These are phyloP conservation scores for Baeospora myosura DNA, from an alignment of 1,284 basidiomycete genomes.

Conservation along the genomic window DNA sequence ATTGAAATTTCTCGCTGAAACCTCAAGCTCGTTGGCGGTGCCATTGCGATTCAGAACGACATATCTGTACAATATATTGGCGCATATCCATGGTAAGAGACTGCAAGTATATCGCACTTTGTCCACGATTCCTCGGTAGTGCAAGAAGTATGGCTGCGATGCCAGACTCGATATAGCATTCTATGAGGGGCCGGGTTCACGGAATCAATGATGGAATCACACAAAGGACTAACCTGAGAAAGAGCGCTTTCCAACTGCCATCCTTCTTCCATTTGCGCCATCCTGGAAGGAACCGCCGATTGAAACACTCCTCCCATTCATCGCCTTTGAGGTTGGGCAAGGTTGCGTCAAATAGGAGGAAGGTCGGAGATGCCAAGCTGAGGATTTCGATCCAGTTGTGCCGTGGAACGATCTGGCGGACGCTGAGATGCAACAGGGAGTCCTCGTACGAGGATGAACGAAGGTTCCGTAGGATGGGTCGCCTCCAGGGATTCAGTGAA, in stretches of 20 bases:
- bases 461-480: conserved; percentile 55
- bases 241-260: conserved; percentile 51
- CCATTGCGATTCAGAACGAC: conserved; percentile 68
- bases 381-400: conserved; percentile 72
- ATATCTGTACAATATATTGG: conserved; percentile 39
- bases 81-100: conserved; percentile 5
- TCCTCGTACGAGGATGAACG: conserved; percentile 38
- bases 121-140: conserved; percentile 79
- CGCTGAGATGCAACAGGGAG: conserved; percentile 48
- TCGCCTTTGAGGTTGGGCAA: conserved; percentile 53
- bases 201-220: background rate
- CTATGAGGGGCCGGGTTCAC: conserved; percentile 25
- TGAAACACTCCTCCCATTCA: conserved; percentile 70
- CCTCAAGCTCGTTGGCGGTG: conserved; percentile 61
- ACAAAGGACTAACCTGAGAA: conserved; percentile 42
- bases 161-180: conserved; percentile 54
- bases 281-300: conserved; percentile 60
- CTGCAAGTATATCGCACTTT: conserved; percentile 36
- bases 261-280: conserved; percentile 64
- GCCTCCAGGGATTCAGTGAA: conserved; percentile 66
- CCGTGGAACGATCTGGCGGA: conserved; percentile 53
- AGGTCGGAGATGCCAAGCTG: conserved; percentile 46
- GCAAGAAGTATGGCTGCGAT: conserved; percentile 57
- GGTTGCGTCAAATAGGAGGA: conserved; percentile 58
- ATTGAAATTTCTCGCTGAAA: conserved; percentile 57